Percentiles rank a stretch among this genome's conserved stretches.
Conservation (phyloP, 164 flowering plant genomes). For the Liriodendron chinense region DNA sequence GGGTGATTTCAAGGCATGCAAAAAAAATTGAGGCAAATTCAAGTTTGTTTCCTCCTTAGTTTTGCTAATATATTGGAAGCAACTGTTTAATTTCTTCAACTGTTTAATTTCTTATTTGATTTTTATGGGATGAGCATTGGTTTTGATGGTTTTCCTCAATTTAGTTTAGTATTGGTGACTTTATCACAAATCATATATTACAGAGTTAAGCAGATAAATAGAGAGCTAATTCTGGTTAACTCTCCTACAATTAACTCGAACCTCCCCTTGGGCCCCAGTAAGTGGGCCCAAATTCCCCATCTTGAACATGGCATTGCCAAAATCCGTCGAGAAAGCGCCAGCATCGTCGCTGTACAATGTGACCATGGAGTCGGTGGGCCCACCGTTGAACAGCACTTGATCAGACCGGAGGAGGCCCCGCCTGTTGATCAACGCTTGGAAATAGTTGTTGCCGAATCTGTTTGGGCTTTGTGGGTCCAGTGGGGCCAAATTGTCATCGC, state of each 20-base stretch:
- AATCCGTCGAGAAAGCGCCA: neutral
- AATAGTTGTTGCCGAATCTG: neutral
- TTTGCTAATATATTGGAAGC: too few species aligned
- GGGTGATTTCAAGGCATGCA: too few species aligned
- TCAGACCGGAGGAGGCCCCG: neutral
- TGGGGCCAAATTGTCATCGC: neutral
- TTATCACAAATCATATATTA: too few species aligned
- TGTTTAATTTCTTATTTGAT: too few species aligned
- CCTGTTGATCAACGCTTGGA: neutral
- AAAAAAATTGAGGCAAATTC: too few species aligned
- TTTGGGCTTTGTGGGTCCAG: neutral
- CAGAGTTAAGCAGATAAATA: neutral
- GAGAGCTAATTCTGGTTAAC: neutral
- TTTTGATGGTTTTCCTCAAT: too few species aligned
- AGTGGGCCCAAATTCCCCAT: conserved; percentile 1
- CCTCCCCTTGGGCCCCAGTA: neutral
- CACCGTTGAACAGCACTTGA: neutral
- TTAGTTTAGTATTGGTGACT: too few species aligned
- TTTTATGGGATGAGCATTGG: too few species aligned
- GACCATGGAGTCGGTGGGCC: neutral
- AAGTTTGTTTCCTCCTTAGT: too few species aligned
- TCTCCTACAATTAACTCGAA: neutral
- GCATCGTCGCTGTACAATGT: neutral
- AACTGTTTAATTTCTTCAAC: too few species aligned
- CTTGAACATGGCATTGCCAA: neutral